Evolutionary conservation across 1,139 yeast genomes (phyloP), one percentile per base, ranked within the genome.

Genomic region (Taphrina pruni): DNA sequence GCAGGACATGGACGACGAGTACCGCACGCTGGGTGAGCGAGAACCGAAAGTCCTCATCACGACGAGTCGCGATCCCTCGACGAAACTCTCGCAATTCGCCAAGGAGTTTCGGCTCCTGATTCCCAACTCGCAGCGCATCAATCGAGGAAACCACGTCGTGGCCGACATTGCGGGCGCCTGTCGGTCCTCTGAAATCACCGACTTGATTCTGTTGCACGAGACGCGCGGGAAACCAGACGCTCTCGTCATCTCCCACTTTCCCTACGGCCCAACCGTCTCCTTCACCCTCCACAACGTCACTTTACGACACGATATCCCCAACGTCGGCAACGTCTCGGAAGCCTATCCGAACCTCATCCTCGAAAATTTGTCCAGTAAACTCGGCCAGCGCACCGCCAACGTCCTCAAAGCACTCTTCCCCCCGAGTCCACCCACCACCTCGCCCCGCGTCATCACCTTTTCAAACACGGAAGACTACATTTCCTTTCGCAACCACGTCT

Each of bases 221-320:
- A 99, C 94, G 79, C 85, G 99, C 79, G 99, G 99, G 84, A 94
- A 91, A 0, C 99, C 99, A 65, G 92, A 97, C 0, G 90, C 97
- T 0, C 76, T 94, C 71, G 94, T 99, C 0, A 81, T 94, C 46
- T 88, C 96, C 56, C 99, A 94, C 82, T 90, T 95, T 78, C 99
- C 99, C 5, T 97, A 94, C 78, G 99, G 99, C 0, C 99, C 99
- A 36, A 90, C 97, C 3, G 96, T 96, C 48, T 88, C 90, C 54
- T 95, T 94, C 81, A 90, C 98, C 6, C 82, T 94, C 71, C 99
- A 94, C 80, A 94, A 94, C 76, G 99, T 95, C 70, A 92, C 91
- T 57, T 82, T 95, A 71, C 87, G 98, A 78, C 99, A 94, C 78
- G 99, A 94, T 80, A 86, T 95, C 69, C 84, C 89, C 43, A 87